These are phyloP conservation scores for Tricholoma bakamatsutake DNA, from an alignment of 768 basidiomycete species.

Conservation along the genomic window DNA sequence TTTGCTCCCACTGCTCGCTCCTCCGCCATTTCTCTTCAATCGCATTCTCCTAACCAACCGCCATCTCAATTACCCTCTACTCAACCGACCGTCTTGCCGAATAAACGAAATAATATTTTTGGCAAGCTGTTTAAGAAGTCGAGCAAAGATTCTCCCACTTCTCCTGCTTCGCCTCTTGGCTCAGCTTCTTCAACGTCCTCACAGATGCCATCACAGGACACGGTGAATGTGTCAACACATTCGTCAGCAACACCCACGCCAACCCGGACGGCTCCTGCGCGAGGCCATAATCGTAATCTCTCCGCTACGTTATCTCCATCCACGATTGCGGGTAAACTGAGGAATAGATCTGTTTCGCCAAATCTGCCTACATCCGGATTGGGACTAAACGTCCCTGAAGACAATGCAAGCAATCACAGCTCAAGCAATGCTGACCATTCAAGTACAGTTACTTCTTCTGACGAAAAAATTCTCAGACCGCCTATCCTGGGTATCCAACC, in stretches of 20 bases:
- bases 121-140: constrained; percentile 65
- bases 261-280: constrained; percentile 3
- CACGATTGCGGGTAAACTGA: constrained; percentile 5
- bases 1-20: constrained; percentile 13
- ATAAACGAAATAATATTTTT: constrained; percentile 61
- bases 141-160: constrained; percentile 16
- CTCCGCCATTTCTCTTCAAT: constrained; percentile 14
- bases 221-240: constrained; percentile 3
- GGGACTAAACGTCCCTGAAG: constrained; percentile 11
- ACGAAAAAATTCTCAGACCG: constrained; percentile 24
- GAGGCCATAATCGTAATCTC: constrained; percentile 11
- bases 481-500: constrained; percentile 64
- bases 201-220: constrained; percentile 6
- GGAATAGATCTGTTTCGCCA: constrained; percentile 16
- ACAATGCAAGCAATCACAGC: constrained; percentile 1
- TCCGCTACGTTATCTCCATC: constrained; percentile 9
- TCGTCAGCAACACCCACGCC: constrained; percentile 5
- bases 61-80: constrained; percentile 3
- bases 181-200: constrained; percentile 14
- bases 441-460: neutral
- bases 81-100: constrained; percentile 3
- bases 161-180: constrained; percentile 24
- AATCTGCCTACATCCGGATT: constrained; percentile 9
- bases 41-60: constrained; percentile 1
- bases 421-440: neutral